These are phyloP conservation scores for Kodamaea derodonti DNA, from an alignment of 1,139 yeast genomes.

Conservation along the genomic window DNA sequence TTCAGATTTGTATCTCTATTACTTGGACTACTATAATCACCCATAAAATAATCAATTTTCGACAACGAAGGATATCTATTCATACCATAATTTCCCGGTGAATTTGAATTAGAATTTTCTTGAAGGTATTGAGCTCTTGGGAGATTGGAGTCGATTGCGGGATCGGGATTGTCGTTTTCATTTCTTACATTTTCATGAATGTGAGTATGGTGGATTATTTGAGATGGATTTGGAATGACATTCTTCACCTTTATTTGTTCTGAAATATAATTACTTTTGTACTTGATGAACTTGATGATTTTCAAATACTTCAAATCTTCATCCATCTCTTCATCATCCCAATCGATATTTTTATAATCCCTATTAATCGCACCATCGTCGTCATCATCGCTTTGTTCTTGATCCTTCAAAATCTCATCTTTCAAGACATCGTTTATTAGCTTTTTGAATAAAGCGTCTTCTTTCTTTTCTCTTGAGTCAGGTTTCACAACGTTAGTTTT, in stretches of 20 bases:
- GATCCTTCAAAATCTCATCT: conserved; percentile 37
- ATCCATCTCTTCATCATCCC: conserved; percentile 51
- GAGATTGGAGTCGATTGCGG: background rate
- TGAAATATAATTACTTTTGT: conserved; percentile 23
- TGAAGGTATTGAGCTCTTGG: too few species aligned
- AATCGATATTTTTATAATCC: conserved; percentile 33
- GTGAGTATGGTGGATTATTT: conserved; percentile 6
- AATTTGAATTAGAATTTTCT: background rate
- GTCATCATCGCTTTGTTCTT: conserved; percentile 34
- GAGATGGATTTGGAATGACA: conserved; percentile 2
- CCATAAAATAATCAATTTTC: conserved; percentile 28
- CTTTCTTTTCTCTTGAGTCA: conserved; percentile 23
- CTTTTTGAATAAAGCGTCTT: conserved; percentile 37
- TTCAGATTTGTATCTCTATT: conserved; percentile 10
- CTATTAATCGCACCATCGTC: conserved; percentile 12
- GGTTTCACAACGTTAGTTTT: conserved; percentile 16
- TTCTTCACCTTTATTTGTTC: conserved; percentile 10
- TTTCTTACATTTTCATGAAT: background rate
- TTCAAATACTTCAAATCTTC: conserved; percentile 47
- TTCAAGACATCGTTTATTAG: conserved; percentile 39
- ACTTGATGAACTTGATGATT: conserved; percentile 40
- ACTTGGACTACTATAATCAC: conserved; percentile 24
- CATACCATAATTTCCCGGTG: conserved; percentile 2
- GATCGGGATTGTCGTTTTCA: background rate
- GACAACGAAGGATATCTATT: conserved; percentile 26